These are phyloP conservation scores for Pichia sp. DNA, from an alignment of 1,139 yeast genomes.

Conservation along the genomic window DNA sequence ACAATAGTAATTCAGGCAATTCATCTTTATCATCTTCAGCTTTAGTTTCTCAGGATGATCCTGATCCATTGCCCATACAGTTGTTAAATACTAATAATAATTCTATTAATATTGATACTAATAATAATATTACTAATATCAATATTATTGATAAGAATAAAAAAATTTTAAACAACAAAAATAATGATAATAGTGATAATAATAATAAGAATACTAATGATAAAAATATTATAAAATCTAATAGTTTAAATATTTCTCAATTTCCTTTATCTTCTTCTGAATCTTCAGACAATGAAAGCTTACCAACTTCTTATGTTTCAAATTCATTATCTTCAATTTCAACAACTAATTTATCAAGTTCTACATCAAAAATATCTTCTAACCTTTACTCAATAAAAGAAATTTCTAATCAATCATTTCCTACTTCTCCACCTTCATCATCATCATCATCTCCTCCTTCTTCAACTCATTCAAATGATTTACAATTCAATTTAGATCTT, in stretches of 20 bases:
- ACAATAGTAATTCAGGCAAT: slow-evolving; percentile 31
- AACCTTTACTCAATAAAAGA: slow-evolving; percentile 41
- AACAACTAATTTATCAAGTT: slow-evolving; percentile 4
- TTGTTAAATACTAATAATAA: slow-evolving; percentile 10
- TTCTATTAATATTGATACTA: neutral
- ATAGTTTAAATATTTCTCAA: neutral
- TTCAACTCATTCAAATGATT: slow-evolving; percentile 8
- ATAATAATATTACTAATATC: neutral
- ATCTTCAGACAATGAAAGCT: slow-evolving; percentile 1
- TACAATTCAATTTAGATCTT: slow-evolving; percentile 14
- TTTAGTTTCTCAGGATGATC: slow-evolving; percentile 23
- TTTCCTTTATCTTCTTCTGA: neutral
- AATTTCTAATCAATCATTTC: slow-evolving; percentile 32
- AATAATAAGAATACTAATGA: too few relatives aligned
- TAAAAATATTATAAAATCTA: too few relatives aligned
- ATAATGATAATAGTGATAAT: too few relatives aligned
- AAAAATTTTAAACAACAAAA: too few relatives aligned
- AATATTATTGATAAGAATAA: too few relatives aligned
- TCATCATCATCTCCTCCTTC: slow-evolving; percentile 9
- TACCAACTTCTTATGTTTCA: neutral
- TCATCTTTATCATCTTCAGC: slow-evolving; percentile 34
- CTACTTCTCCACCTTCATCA: slow-evolving; percentile 25
- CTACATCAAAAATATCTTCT: slow-evolving; percentile 1
- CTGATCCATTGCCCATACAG: slow-evolving; percentile 31
- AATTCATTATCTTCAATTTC: slow-evolving; percentile 6